Evolutionary conservation across 441 rosid genomes (phyloP).

Genomic region (Adansonia gregorii): DNA sequence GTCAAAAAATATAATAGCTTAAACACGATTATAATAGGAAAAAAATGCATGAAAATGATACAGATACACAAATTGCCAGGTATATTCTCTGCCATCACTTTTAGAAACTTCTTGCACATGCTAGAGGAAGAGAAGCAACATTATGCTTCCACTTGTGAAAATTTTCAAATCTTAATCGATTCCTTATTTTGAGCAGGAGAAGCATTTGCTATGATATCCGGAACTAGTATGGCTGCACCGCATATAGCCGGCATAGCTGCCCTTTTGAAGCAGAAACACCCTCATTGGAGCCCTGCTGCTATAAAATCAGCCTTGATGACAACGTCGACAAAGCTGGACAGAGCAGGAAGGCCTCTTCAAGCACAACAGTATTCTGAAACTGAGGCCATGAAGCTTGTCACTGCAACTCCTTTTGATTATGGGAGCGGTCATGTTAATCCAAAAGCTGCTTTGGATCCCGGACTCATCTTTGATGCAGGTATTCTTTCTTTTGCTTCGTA

Average conservation of each 20-base stretch:
- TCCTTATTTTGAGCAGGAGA: constrained; percentile 64
- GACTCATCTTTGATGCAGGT: constrained; percentile 96
- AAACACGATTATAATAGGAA: too few species aligned
- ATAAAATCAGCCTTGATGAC: constrained; percentile 96
- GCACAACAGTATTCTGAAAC: constrained; percentile 89
- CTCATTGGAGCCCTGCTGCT: constrained; percentile 96
- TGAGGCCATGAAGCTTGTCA: constrained; percentile 71
- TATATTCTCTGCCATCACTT: not conserved
- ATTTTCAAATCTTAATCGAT: not conserved
- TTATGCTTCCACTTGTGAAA: constrained; percentile 1
- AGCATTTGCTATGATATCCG: constrained; percentile 92
- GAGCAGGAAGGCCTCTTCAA: constrained; percentile 92
- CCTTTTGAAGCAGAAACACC: constrained; percentile 91
- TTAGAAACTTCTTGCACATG: not conserved
- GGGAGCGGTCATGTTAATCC: constrained; percentile 98
- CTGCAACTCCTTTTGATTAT: constrained; percentile 91
- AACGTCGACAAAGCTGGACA: constrained; percentile 72
- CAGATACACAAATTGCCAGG: too few species aligned
- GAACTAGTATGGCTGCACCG: constrained; percentile 99
- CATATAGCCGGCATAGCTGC: constrained; percentile 99
- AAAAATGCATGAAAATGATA: too few species aligned
- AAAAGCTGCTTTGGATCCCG: constrained; percentile 94
- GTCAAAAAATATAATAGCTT: too few species aligned
- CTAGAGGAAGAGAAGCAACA: constrained; percentile 22
- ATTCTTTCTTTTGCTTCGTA: constrained; percentile 2